A percentile compares a stretch with the other conserved stretches of the same genome.
phyloP scores from a whole-genome alignment of 2,329 filamentous ascomycete genomes.

The Diaporthe sp. region DNA sequence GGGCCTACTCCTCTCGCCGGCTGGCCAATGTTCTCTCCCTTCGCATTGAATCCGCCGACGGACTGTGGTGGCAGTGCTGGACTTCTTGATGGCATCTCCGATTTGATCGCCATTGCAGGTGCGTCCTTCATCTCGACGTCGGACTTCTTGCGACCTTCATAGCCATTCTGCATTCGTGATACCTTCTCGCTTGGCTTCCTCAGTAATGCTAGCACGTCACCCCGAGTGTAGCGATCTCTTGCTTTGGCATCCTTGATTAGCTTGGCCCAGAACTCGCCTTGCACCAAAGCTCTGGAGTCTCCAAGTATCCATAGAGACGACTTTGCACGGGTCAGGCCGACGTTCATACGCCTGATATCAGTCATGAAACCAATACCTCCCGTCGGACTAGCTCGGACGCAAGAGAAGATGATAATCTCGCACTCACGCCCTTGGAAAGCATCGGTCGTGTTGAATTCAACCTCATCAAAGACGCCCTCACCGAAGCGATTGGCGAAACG shows the following conservation, averaged over 20 bases:
- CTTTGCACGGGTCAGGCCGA: constrained; percentile 95
- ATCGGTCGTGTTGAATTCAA: constrained; percentile 99
- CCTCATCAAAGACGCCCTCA: constrained; percentile 78
- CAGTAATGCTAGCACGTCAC: constrained; percentile 66
- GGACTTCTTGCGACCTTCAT: constrained; percentile 13
- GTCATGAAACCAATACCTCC: constrained; percentile 99
- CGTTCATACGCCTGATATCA: constrained; percentile 99
- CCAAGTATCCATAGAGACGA: constrained; percentile 97
- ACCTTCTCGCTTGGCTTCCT: constrained; percentile 58
- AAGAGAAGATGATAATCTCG: constrained; percentile 99
- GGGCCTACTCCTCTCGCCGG: constrained; percentile 36
- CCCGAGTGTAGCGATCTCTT: constrained; percentile 83
- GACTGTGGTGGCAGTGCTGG: constrained; percentile 12
- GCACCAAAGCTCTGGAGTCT: constrained; percentile 86
- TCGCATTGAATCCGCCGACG: constrained; percentile 47
- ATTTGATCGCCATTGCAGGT: constrained; percentile 1
- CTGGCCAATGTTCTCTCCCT: constrained; percentile 46
- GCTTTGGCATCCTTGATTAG: constrained; percentile 85
- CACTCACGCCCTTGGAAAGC: constrained; percentile 98
- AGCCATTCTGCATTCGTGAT: constrained; percentile 43
- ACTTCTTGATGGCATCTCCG: not conserved
- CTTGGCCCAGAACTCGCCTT: constrained; percentile 92
- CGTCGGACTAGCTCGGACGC: constrained; percentile 91
- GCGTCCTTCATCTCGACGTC: constrained; percentile 47
- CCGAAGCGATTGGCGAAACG: constrained; percentile 83